Evolutionary conservation across 345 rosid genomes (phyloP).

Genomic region (Hibiscus trionum): DNA sequence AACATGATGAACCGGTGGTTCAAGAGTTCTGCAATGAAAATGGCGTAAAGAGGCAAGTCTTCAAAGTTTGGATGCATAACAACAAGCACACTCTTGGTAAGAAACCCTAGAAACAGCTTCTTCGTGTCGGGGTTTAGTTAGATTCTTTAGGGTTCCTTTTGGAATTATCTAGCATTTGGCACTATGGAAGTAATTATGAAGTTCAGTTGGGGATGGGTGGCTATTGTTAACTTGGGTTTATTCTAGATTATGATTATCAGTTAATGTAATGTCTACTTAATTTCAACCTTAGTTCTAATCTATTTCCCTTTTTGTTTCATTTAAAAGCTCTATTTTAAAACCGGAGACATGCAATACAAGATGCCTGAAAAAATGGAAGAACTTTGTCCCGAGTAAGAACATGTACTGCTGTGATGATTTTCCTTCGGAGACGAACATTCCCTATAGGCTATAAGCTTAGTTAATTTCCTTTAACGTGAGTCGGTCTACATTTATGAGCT

Average conservation of each 20-base stretch:
- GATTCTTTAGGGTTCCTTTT: conserved; percentile 6
- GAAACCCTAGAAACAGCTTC: conserved; percentile 48
- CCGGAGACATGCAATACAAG: background rate
- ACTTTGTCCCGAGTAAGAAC: background rate
- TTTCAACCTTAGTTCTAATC: background rate
- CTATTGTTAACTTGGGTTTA: background rate
- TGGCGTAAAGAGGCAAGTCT: conserved; percentile 63
- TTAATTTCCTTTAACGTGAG: background rate
- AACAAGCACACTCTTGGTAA: conserved; percentile 84
- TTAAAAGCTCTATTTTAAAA: background rate
- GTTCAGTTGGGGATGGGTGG: conserved; percentile 9
- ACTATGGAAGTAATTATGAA: background rate
- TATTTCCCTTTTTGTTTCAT: background rate
- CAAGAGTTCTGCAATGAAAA: conserved; percentile 59
- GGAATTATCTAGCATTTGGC: conserved; percentile 4
- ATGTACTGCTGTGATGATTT: background rate
- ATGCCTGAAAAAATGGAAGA: no score
- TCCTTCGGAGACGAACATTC: background rate
- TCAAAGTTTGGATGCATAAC: conserved; percentile 92
- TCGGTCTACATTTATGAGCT: background rate
- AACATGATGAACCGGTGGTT: conserved; percentile 61
- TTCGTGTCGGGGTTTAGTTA: conserved; percentile 2
- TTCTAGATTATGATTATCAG: conserved; percentile 17
- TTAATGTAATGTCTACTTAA: conserved; percentile 19
- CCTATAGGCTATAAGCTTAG: background rate